phyloP scores from a whole-genome alignment of 2,329 filamentous ascomycete species.

The Epichloe scottii region DNA sequence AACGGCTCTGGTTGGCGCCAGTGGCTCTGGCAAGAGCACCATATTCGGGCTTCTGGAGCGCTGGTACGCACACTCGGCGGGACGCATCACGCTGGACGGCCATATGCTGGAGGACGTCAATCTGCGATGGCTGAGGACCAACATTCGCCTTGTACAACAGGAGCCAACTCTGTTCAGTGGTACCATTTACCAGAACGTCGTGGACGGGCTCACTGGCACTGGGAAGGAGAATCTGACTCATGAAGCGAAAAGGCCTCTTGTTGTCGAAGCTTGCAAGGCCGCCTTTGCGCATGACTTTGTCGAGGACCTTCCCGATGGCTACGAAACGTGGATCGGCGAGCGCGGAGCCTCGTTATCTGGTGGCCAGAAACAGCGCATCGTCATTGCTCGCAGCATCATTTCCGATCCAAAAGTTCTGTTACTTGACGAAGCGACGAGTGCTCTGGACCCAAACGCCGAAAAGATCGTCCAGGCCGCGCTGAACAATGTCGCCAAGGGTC shows the following conservation, averaged over 20 bases:
- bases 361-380: constrained; percentile 53
- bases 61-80: constrained; percentile 41
- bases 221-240: constrained; percentile 15
- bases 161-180: constrained; percentile 42
- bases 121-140: constrained; percentile 38
- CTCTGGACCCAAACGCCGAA: constrained; percentile 33
- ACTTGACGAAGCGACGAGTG: constrained; percentile 57
- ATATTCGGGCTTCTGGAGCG: constrained; percentile 44
- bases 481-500: constrained; percentile 37
- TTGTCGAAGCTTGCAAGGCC: constrained; percentile 34
- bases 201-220: constrained; percentile 27
- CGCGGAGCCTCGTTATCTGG: constrained; percentile 52
- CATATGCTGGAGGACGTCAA: constrained; percentile 30
- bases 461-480: constrained; percentile 43
- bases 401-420: constrained; percentile 51
- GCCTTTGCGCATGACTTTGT: constrained; percentile 44
- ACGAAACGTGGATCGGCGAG: constrained; percentile 51
- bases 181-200: constrained; percentile 39
- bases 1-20: constrained; percentile 44
- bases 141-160: constrained; percentile 40
- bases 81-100: constrained; percentile 31
- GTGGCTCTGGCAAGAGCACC: constrained; percentile 47
- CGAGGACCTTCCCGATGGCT: constrained; percentile 36
- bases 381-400: constrained; percentile 54
- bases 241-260: constrained; percentile 29